These are phyloP conservation scores for Pseudogymnoascus sp. DNA, from an alignment of 2,329 filamentous ascomycete species.

Conservation along the genomic window DNA sequence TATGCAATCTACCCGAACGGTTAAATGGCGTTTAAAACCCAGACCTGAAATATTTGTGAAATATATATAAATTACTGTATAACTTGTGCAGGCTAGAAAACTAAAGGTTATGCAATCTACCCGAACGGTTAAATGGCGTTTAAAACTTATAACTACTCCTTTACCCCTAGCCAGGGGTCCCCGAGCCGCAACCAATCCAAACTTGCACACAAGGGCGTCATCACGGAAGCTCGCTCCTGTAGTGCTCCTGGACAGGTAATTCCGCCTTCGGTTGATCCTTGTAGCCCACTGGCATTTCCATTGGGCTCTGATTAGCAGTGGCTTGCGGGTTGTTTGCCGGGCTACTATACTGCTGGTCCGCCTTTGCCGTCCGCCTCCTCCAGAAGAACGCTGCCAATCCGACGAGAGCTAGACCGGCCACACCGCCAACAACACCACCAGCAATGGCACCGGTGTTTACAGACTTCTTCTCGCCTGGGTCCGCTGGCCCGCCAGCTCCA, in stretches of 20 bases:
- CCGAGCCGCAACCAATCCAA: background rate
- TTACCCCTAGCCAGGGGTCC: background rate
- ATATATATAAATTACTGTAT: background rate
- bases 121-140: background rate
- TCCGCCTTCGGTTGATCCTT: conserved; percentile 1
- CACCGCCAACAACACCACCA: conserved; percentile 17
- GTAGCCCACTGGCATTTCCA: background rate
- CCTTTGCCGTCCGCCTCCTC: background rate
- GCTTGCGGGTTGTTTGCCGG: background rate
- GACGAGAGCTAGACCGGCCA: conserved; percentile 17
- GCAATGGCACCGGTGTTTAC: conserved; percentile 17
- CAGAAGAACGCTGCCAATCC: conserved; percentile 16
- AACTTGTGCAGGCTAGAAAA: background rate
- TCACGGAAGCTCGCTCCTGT: conserved; percentile 1
- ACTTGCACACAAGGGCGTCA: background rate
- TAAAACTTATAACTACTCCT: background rate
- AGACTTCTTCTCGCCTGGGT: background rate
- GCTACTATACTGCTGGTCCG: background rate
- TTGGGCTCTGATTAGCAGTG: background rate
- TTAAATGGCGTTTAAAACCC: background rate
- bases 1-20: background rate
- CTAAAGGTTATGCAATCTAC: background rate
- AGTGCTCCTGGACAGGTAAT: background rate
- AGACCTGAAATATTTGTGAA: background rate
- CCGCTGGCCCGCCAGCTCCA: background rate